A percentile compares a stretch with the other conserved stretches of the same genome.
Conservation (phyloP, 2,329 filamentous ascomycete genomes). For the Tolypocladium nubicola region DNA sequence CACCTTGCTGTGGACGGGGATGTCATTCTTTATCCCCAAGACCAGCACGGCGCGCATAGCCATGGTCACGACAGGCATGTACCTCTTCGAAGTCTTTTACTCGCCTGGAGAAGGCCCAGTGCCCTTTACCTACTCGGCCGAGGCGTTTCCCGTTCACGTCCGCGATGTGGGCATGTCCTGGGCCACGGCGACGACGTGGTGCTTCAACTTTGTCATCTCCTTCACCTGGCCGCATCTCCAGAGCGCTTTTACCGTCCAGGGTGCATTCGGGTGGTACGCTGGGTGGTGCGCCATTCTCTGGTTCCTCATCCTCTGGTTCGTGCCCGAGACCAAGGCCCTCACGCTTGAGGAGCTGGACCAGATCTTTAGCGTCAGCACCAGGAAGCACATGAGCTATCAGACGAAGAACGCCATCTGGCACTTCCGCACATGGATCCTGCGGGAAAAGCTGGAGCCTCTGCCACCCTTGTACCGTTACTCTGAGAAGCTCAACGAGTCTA, state of each 20-base stretch:
- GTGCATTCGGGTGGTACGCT: constrained; percentile 32
- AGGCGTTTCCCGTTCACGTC: constrained; percentile 26
- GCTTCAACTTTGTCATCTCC: constrained; percentile 7
- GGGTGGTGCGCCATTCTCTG: constrained; percentile 35
- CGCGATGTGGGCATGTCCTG: constrained; percentile 28
- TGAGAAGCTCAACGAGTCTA: not conserved
- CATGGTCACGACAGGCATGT: constrained; percentile 22
- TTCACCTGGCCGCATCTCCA: constrained; percentile 22
- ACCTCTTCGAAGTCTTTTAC: constrained; percentile 25
- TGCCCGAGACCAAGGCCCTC: constrained; percentile 40
- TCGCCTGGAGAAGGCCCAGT: constrained; percentile 24
- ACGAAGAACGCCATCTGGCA: constrained; percentile 8
- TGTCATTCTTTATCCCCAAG: constrained; percentile 12
- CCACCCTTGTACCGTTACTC: constrained; percentile 4
- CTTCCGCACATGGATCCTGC: constrained; percentile 4
- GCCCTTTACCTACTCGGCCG: constrained; percentile 26
- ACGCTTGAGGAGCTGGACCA: constrained; percentile 40
- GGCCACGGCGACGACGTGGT: constrained; percentile 26
- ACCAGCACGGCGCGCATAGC: constrained; percentile 13
- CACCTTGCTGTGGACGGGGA: not conserved
- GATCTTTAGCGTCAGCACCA: constrained; percentile 31
- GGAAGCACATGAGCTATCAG: constrained; percentile 30
- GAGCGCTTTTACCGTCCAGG: constrained; percentile 18
- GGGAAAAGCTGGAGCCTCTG: constrained; percentile 6
- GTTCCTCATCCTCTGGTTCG: constrained; percentile 35